Base-by-base conservation (phyloP, 2,329 filamentous ascomycete genomes). In the Venturia pyrina region DNA sequence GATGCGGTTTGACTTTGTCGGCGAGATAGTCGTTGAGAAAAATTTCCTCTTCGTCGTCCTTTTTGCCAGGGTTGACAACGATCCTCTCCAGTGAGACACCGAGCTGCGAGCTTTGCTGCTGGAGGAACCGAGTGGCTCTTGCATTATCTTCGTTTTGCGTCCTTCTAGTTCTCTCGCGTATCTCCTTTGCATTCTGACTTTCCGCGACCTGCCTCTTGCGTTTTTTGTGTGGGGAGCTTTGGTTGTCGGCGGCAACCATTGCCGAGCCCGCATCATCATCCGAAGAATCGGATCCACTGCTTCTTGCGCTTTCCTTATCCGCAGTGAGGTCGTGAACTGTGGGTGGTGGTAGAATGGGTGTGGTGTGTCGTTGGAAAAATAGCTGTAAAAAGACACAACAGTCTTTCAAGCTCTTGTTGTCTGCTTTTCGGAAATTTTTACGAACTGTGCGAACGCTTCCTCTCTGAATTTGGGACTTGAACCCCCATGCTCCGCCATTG, bases 1-100 rank as follows among this genome's bases (percentile, higher is more conserved):
- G 93, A 74, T 96, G 91, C 10, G 85, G 80, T 71, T 95, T 93
- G 68, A 96, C 89, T 6, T 78, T 79, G 8, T 71, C 71, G 0
- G 85, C 87, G 65, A 93, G 90, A 8, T 83, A 75, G 0, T 82
- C 75, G 69, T 89, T 82, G 63, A 96, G 77, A 68, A 85, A 88
- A 37, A 91, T 83, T 60, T 86, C 80, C 0, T 81, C 80, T 69
- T 89, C 78, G 17, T 83, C 76, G 2, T 87, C 83, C 24, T 81
- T 77, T 71, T 88, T 89, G 37, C 81, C 81, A 67, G 86, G 82
- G 72, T 91, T 91, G 74, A 92, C 83, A 60, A 89, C 85, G 32
- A 90, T 74, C 19, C 65, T 24, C 69, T 69, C 44, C 63, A 64
- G 32, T 69, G 68, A 46, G 66, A 68, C 48, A 69, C 65, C 62